phyloP scores from a whole-genome alignment of 208 protist genomes.

The Wallacemonas sp. region DNA sequence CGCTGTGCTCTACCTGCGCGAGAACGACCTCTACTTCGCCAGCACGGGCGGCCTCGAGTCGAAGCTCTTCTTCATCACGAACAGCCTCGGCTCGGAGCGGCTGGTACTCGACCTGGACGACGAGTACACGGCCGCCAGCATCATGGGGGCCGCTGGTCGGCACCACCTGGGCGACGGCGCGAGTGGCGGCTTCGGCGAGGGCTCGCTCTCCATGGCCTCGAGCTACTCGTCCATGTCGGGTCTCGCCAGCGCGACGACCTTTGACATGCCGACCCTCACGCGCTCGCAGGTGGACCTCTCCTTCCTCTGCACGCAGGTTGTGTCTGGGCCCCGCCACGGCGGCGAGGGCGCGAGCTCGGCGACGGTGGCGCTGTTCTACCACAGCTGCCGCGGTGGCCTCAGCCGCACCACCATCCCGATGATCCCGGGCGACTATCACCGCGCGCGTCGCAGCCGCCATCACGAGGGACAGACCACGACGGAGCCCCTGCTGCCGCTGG shows the following conservation, averaged over 20 bases:
- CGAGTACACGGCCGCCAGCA: constrained; percentile 22
- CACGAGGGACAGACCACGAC: constrained; percentile 4
- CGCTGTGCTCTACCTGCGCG: constrained; percentile 59
- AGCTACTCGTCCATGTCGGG: constrained; percentile 11
- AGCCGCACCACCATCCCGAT: constrained; percentile 3
- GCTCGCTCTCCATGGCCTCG: constrained; percentile 13
- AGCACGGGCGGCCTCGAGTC: constrained; percentile 50
- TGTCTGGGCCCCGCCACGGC: constrained; percentile 10
- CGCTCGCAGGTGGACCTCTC: constrained; percentile 36
- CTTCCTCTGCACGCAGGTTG: constrained; percentile 30
- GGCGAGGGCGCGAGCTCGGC: not conserved
- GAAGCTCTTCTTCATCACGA: constrained; percentile 45
- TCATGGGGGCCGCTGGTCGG: constrained; percentile 14
- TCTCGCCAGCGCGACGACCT: constrained; percentile 16
- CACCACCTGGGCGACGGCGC: constrained; percentile 30
- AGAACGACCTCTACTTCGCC: constrained; percentile 52
- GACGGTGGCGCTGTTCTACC: constrained; percentile 9
- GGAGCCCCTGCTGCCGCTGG: constrained; percentile 21
- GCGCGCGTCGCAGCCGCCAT: constrained; percentile 7
- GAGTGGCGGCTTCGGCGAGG: constrained; percentile 25
- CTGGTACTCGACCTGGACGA: constrained; percentile 32
- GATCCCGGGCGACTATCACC: constrained; percentile 12
- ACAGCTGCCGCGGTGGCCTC: constrained; percentile 13
- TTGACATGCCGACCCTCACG: constrained; percentile 39
- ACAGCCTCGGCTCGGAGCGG: constrained; percentile 11